Evolutionary conservation across 2,329 filamentous ascomycete genomes (phyloP).

Genomic region (Amphichorda felina): DNA sequence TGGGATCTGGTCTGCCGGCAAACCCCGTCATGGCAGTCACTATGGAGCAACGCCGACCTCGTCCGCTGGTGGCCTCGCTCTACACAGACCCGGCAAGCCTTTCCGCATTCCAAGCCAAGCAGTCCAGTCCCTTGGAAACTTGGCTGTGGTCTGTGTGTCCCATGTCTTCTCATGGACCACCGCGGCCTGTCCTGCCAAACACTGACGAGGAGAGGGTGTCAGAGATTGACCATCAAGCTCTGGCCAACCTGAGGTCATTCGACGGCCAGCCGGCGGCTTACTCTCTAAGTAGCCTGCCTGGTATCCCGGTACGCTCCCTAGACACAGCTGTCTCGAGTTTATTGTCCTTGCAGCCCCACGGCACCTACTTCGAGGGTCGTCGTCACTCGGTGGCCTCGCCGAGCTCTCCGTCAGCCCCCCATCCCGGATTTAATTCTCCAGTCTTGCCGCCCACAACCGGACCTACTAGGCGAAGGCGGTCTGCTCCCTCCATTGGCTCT

Average conservation of each 20-base stretch:
- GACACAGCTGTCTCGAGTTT: not conserved
- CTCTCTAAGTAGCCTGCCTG: not conserved
- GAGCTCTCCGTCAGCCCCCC: not conserved
- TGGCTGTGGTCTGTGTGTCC: not conserved
- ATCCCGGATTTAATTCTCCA: not conserved
- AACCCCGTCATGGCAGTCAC: not conserved
- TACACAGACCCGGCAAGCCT: not conserved
- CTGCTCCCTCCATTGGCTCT: not conserved
- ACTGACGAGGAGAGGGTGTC: not conserved
- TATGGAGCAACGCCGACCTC: not conserved
- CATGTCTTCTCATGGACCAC: not conserved
- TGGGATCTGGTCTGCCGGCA: too few relatives aligned
- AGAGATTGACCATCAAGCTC: conserved; percentile 1
- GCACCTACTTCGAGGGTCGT: not conserved
- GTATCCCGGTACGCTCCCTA: too few relatives aligned
- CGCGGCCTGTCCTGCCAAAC: not conserved
- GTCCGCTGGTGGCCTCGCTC: not conserved
- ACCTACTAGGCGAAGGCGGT: not conserved
- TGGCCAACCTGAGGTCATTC: conserved; percentile 1
- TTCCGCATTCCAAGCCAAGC: not conserved
- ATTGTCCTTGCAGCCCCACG: not conserved
- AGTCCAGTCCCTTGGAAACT: not conserved
- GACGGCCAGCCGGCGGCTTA: not conserved
- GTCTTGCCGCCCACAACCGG: not conserved
- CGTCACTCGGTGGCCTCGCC: conserved; percentile 1